These are phyloP conservation scores for Phlegmacium glaucopus DNA, from an alignment of 768 basidiomycete species.

Conservation along the genomic window DNA sequence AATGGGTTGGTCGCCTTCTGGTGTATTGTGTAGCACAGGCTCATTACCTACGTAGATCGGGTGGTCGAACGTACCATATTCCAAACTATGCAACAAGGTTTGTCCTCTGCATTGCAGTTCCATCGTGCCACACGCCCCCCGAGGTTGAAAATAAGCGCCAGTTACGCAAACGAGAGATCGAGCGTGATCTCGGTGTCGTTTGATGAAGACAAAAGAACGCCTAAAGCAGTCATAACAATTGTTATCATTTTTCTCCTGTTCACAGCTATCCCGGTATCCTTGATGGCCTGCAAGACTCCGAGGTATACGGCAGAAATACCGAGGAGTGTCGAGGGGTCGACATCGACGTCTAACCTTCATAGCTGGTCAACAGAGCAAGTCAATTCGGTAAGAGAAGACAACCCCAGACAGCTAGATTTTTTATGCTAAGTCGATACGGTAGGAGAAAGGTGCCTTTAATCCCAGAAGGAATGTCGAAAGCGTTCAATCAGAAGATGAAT, in stretches of 20 bases:
- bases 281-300: conserved; percentile 10
- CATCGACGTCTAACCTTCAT: too few species aligned
- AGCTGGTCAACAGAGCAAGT: too few species aligned
- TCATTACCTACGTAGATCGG: conserved; percentile 18
- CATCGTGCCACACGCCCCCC: too few species aligned
- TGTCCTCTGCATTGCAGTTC: conserved; percentile 3
- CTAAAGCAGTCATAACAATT: conserved; percentile 21
- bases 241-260: conserved; percentile 25
- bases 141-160: conserved; percentile 9
- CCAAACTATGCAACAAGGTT: conserved; percentile 39
- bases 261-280: conserved; percentile 20
- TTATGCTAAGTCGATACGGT: too few species aligned
- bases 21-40: not conserved
- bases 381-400: too few species aligned
- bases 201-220: conserved; percentile 28
- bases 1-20: conserved; percentile 28
- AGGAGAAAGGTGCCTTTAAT: too few species aligned
- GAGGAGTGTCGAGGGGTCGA: not conserved
- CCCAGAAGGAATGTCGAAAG: not conserved
- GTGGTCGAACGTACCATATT: conserved; percentile 37
- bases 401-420: not conserved
- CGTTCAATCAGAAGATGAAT: not conserved
- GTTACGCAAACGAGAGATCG: conserved; percentile 36
- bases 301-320: conserved; percentile 1
- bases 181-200: conserved; percentile 33